Base-by-base conservation (phyloP, 257 asterid genomes). In the Solanum chaucha region DNA sequence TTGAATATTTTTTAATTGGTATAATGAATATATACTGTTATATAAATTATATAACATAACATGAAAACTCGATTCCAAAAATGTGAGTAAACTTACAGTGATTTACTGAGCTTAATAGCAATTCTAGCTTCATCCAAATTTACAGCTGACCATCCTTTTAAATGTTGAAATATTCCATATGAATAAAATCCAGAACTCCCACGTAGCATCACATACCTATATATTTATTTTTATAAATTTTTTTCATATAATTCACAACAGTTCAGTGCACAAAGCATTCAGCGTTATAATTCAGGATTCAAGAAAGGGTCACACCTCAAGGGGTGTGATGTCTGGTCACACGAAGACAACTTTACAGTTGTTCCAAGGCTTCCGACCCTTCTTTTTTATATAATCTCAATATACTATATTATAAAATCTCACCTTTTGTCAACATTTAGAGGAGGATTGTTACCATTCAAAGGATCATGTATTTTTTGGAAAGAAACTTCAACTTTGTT, bases 121-220 rank as follows among this genome's bases (percentile, higher is more conserved):
- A 90, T 44, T 72, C 92, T 87, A 34, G 86, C 85, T 78, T 89
- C 89, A 48, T 28, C 83, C 38, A 90, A 68, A 35, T 68, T 75
- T 1, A 86, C 19, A 4, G 87, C 90, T 1, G 91, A 88, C 92
- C 92, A 90, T 82, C 92, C 90, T 38, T 71, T 35, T n/a, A 86
- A 61, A 72, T 87, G 90, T 70, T 90, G 89, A 72, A 83, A 83
- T 83, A 90, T 87, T 8, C 88, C 91, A 59, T 90, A 90, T 11
- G 92, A 73, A 65, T 90, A 90, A 64, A 90, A 90, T 77, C 91
- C 92, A 3, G 90, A 88, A 35, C 73, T 73, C 59, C 91, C 90
- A 14, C 89, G 85, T 80, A 82, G 72, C 89, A 90, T 35, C 17
- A 89, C 74, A 32, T 81, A 90, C 80, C 92, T 90, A 73, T 32